Conservation (phyloP, 163 green algal genomes). For the Chlamydomonas reinhardtii region DNA sequence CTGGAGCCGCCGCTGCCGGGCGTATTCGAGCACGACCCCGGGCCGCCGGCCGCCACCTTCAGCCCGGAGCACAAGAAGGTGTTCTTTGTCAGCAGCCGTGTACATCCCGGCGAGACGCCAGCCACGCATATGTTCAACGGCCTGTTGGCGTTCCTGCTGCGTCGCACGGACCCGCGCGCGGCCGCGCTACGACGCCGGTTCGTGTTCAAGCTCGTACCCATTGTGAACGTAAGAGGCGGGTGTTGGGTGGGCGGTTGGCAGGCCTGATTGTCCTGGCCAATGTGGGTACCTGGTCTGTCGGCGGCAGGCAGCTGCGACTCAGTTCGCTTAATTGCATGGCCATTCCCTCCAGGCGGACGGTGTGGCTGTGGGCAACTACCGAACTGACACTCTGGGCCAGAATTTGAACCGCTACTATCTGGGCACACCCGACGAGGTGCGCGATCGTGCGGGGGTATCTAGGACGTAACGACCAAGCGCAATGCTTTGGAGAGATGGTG, state of each 20-base stretch:
- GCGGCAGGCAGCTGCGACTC: too few species aligned
- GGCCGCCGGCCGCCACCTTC: slow-evolving; percentile 23
- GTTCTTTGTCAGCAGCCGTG: slow-evolving; percentile 72
- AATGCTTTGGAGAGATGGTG: too few species aligned
- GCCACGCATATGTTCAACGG: slow-evolving; percentile 77
- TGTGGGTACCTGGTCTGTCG: too few species aligned
- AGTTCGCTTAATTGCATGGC: too few species aligned
- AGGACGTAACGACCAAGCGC: too few species aligned
- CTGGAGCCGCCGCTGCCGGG: slow-evolving; percentile 17
- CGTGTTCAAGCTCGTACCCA: slow-evolving; percentile 80
- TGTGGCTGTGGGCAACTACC: slow-evolving; percentile 73
- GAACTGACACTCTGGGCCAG: slow-evolving; percentile 68
- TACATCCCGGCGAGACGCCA: slow-evolving; percentile 80
- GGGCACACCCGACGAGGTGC: slow-evolving; percentile 51
- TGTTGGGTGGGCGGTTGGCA: too few species aligned
- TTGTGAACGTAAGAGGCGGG: slow-evolving; percentile 63
- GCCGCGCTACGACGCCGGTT: slow-evolving; percentile 63
- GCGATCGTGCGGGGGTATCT: too few species aligned
- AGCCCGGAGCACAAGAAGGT: slow-evolving; percentile 32
- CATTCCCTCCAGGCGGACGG: slow-evolving; percentile 62
- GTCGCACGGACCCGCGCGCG: slow-evolving; percentile 62
- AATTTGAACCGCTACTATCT: slow-evolving; percentile 80
- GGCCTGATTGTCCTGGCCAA: too few species aligned
- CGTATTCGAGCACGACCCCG: slow-evolving; percentile 40
- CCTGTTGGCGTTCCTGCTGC: slow-evolving; percentile 72